A percentile compares a stretch with the other conserved stretches of the same genome.
Evolutionary conservation across 1,284 basidiomycete species (phyloP).

Genomic region (Melanopsichium pennsylvanicum): DNA sequence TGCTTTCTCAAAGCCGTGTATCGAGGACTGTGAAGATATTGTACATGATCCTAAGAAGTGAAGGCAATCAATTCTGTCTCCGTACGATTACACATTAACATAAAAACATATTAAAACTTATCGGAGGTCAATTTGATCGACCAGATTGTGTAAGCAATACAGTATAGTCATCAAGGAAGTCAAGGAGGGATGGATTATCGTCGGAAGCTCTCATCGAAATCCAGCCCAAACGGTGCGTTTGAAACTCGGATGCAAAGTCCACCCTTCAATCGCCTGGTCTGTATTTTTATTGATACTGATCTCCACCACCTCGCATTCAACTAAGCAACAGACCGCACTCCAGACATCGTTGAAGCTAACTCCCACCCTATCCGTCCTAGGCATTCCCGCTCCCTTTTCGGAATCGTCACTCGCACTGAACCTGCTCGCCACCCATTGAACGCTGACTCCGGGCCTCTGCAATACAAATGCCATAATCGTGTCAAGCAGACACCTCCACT

Average conservation of each 20-base stretch:
- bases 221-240: constrained; percentile 13
- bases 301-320: neutral
- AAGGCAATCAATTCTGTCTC: too few species aligned
- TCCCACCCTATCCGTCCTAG: too few species aligned
- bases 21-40: too few species aligned
- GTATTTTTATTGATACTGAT: neutral
- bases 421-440: constrained; percentile 2
- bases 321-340: neutral
- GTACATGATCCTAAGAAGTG: too few species aligned
- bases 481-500: constrained; percentile 17
- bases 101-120: too few species aligned
- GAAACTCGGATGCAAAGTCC: constrained; percentile 9
- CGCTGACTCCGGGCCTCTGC: constrained; percentile 14
- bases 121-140: too few species aligned
- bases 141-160: too few species aligned
- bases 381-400: too few species aligned
- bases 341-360: constrained; percentile 16
- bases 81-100: too few species aligned
- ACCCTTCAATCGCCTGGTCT: neutral
- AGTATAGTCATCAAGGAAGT: too few species aligned
- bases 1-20: too few species aligned
- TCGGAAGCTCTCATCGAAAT: neutral
- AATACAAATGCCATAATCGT: neutral
- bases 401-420: neutral
- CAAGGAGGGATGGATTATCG: too few species aligned